Base-by-base conservation (phyloP, 352 stramenopile genomes). In the Pythium vanterpoolii region DNA sequence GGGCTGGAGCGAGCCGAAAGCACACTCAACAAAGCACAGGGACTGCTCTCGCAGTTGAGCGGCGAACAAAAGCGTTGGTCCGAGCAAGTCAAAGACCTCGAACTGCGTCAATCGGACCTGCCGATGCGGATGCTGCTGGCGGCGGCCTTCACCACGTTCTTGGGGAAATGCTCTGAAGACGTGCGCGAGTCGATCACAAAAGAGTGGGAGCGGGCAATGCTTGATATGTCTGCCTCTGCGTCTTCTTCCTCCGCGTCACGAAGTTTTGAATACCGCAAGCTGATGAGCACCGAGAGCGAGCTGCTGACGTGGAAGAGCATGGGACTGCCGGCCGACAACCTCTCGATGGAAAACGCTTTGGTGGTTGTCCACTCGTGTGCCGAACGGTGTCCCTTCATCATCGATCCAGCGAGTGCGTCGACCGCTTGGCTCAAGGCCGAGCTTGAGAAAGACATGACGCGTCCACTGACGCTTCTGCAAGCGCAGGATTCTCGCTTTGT, bases 331-430 rank as follows among this genome's bases (percentile, higher is more conserved):
- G 79, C 87, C 0, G 95, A 98, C 59, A 86, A 96, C 34, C 65
- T 98, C 3, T 97, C 85, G 10, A 93, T 97, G 78, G 95, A 98
- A 56, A 98, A 98, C 57, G 94, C 86, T 1, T 64, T 98, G 5
- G 88, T 98, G 10, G 77, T 98, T 5, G 62, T 86, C 4, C 86
- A 96, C 44, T 79, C 72, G 0, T 79, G 76, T n/a, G 56, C 60
- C 6, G 73, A 89, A 21, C 76, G 89, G 5, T 96, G 96, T 44
- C 92, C 95, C 2, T 98, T 98, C 54, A 97, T 98, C 59, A 94
- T 98, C 45, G 95, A 98, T 48, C 95, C 95, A 0, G 91, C 92
- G 0, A 96, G 77, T 38, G 91, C 93, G 0, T 85, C 86, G 18
- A 94, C 83, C 0, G 64, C 65, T 4, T 98, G 95, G 95, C 58